Evolutionary conservation across 805 yeast genomes (phyloP).

Genomic region (Novakomyces olei): DNA sequence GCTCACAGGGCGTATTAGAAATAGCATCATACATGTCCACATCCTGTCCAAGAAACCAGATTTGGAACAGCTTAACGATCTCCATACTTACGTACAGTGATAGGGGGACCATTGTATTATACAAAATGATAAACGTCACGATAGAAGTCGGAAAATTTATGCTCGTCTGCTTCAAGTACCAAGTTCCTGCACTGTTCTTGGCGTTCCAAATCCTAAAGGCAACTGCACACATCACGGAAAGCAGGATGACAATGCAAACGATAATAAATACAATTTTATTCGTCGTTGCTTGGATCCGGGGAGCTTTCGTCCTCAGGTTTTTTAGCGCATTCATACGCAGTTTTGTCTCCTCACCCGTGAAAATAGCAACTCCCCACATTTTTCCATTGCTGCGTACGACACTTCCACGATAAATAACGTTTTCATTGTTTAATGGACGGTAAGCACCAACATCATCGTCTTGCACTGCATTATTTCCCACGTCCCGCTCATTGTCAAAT

Average conservation of each 20-base stretch:
- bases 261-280: conserved; percentile 68
- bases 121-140: conserved; percentile 94
- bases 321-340: conserved; percentile 85
- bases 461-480: too few relatives aligned
- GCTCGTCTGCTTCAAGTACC: conserved; percentile 57
- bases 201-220: conserved; percentile 38
- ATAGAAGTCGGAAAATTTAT: conserved; percentile 74
- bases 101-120: conserved; percentile 82
- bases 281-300: conserved; percentile 65
- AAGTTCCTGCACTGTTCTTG: conserved; percentile 21
- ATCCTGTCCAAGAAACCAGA: conserved; percentile 63
- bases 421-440: conserved; percentile 52
- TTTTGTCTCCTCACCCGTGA: conserved; percentile 90
- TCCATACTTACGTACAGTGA: conserved; percentile 94
- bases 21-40: conserved; percentile 80
- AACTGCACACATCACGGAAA: conserved; percentile 64
- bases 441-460: too few relatives aligned
- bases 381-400: conserved; percentile 63
- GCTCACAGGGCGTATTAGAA: conserved; percentile 78
- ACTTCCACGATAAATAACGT: conserved; percentile 79
- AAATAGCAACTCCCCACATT: conserved; percentile 59
- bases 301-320: conserved; percentile 80
- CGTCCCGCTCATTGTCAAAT: conserved; percentile 16
- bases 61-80: conserved; percentile 73
- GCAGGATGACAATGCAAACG: conserved; percentile 55